phyloP scores from a whole-genome alignment of 2,329 filamentous ascomycete genomes.

The Cephalotrichum gorgonifer region DNA sequence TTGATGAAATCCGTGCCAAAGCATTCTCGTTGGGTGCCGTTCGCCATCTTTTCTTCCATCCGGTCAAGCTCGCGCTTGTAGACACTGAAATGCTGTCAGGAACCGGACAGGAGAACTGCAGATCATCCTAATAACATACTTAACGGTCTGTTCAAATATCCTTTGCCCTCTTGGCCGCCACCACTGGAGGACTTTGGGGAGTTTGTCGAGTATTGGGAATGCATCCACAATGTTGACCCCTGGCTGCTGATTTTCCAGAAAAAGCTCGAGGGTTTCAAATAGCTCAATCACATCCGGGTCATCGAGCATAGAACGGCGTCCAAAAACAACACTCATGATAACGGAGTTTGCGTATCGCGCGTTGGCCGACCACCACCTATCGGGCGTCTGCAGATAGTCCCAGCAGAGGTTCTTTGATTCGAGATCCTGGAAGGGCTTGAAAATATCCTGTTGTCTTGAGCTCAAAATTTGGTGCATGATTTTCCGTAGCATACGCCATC shows the following conservation, averaged over 20 bases:
- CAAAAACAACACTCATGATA: neutral
- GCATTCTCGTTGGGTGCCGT: conserved; percentile 15
- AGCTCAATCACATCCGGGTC: neutral
- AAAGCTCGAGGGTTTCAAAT: neutral
- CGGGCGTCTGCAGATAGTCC: neutral
- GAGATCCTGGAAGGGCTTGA: neutral
- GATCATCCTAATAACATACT: neutral
- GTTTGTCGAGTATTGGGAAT: conserved; percentile 21
- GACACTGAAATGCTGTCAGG: conserved; percentile 16
- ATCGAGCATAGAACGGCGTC: neutral
- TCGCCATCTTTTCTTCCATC: conserved; percentile 24
- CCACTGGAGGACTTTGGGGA: conserved; percentile 20
- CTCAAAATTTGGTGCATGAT: neutral
- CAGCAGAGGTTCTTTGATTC: neutral
- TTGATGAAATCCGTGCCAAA: neutral
- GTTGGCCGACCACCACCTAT: neutral
- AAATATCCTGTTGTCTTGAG: neutral
- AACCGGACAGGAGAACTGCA: conserved; percentile 6
- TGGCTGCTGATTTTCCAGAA: neutral
- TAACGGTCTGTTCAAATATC: neutral
- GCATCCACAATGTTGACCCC: conserved; percentile 23
- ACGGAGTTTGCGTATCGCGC: neutral
- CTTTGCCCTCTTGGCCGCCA: conserved; percentile 18
- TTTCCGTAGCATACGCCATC: neutral
- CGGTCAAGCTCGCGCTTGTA: conserved; percentile 17